These are phyloP conservation scores for Mucor lusitanicus DNA, from an alignment of 371 early-diverging fungal species.

Conservation along the genomic window DNA sequence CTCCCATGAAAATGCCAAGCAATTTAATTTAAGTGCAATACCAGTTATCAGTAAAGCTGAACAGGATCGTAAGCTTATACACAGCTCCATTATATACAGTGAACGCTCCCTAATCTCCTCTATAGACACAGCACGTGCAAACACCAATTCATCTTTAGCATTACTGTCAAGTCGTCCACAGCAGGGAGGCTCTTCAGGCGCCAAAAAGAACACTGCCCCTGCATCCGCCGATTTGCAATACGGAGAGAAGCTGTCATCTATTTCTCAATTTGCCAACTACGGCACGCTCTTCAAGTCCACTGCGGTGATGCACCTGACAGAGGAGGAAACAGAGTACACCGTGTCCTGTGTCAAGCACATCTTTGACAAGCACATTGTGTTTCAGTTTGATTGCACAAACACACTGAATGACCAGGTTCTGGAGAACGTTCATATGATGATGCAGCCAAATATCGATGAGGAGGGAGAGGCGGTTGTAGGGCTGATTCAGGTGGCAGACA, in stretches of 20 bases:
- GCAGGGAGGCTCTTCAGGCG: constrained; percentile 72
- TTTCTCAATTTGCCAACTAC: constrained; percentile 82
- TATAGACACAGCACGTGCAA: constrained; percentile 5
- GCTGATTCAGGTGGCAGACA: constrained; percentile 52
- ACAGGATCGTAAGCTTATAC: constrained; percentile 33
- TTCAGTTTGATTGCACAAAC: constrained; percentile 94
- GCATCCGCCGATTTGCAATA: background rate
- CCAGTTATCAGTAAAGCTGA: constrained; percentile 80
- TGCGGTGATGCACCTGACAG: constrained; percentile 78
- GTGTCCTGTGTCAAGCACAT: constrained; percentile 92
- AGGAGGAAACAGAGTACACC: constrained; percentile 95
- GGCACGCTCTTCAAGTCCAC: constrained; percentile 87
- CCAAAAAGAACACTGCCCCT: constrained; percentile 11
- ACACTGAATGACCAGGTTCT: constrained; percentile 90
- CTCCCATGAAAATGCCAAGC: constrained; percentile 48
- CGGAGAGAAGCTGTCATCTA: constrained; percentile 56
- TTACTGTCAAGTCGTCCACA: background rate
- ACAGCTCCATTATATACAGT: constrained; percentile 11
- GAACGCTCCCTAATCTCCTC: constrained; percentile 23
- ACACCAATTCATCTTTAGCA: background rate
- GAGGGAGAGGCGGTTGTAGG: constrained; percentile 67
- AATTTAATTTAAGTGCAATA: constrained; percentile 76
- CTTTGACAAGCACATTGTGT: constrained; percentile 86
- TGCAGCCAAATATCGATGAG: constrained; percentile 78
- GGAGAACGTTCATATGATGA: constrained; percentile 87